phyloP scores from a whole-genome alignment of 2,329 filamentous ascomycete species.

The Dactylellina sp. region DNA sequence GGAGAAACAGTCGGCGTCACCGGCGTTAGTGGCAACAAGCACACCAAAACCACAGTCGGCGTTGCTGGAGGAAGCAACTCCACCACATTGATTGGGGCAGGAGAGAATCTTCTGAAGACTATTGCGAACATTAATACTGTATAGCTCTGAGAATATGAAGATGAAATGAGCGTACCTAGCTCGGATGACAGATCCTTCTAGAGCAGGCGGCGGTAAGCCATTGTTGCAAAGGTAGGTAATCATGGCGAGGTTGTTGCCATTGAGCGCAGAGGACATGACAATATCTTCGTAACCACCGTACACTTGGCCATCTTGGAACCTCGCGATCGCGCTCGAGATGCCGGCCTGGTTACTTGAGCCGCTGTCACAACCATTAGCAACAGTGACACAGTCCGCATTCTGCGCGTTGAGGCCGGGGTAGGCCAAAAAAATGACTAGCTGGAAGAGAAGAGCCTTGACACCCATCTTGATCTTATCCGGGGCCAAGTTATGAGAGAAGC shows the following conservation, averaged over 20 bases:
- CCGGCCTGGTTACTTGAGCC: conserved; percentile 13
- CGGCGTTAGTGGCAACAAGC: conserved; percentile 6
- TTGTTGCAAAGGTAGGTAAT: conserved; percentile 19
- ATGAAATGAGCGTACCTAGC: conserved; percentile 3
- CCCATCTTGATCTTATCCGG: not conserved
- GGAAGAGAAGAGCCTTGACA: conserved; percentile 4
- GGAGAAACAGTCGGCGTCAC: conserved; percentile 12
- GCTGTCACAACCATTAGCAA: conserved; percentile 26
- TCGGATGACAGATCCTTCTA: conserved; percentile 20
- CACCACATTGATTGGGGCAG: conserved; percentile 21
- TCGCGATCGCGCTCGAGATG: conserved; percentile 23
- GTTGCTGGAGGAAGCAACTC: not conserved
- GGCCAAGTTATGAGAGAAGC: not conserved
- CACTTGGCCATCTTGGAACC: conserved; percentile 24
- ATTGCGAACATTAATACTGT: not conserved
- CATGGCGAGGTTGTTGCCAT: conserved; percentile 11
- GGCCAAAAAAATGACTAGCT: conserved; percentile 1
- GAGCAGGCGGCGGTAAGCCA: not conserved
- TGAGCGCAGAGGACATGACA: conserved; percentile 18
- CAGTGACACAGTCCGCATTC: conserved; percentile 23
- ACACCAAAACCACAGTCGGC: conserved; percentile 15
- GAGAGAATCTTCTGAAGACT: conserved; percentile 28
- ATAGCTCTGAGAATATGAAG: not conserved
- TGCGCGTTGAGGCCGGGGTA: conserved; percentile 14
- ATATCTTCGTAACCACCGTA: conserved; percentile 22